Conservation (phyloP, 2,329 filamentous ascomycete species). For the Alternaria panax region DNA sequence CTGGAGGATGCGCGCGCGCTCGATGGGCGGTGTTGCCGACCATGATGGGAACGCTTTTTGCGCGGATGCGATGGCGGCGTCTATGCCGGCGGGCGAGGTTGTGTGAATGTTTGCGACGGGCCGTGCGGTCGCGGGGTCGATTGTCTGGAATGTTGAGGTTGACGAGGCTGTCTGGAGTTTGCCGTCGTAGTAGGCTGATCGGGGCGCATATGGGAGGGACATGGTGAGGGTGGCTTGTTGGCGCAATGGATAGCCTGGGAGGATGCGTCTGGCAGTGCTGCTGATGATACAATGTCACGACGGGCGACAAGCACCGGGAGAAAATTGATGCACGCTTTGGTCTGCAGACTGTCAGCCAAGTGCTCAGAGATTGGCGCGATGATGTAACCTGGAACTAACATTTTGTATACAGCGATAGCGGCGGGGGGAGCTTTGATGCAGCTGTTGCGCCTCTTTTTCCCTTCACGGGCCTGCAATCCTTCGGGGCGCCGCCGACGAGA, state of each 20-base stretch:
- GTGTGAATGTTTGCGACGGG: slow-evolving; percentile 75
- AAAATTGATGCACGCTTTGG: slow-evolving; percentile 1
- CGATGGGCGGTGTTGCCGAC: slow-evolving; percentile 77
- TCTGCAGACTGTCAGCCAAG: slow-evolving; percentile 10
- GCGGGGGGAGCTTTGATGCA: slow-evolving; percentile 4
- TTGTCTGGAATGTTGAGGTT: slow-evolving; percentile 70
- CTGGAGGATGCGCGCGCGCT: slow-evolving; percentile 79
- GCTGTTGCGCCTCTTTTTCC: slow-evolving; percentile 6
- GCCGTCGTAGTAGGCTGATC: slow-evolving; percentile 79
- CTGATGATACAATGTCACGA: slow-evolving; percentile 3
- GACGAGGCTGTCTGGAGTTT: slow-evolving; percentile 68
- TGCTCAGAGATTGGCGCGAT: neutral
- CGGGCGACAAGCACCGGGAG: neutral
- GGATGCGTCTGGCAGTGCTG: neutral
- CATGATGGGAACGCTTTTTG: slow-evolving; percentile 75
- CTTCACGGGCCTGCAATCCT: neutral
- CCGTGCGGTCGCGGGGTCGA: slow-evolving; percentile 76
- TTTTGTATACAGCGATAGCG: neutral
- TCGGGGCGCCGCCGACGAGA: neutral
- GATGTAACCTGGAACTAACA: slow-evolving; percentile 11
- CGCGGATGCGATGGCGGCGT: slow-evolving; percentile 75
- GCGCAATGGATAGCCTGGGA: neutral
- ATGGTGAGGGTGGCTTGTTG: slow-evolving; percentile 24
- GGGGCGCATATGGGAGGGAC: slow-evolving; percentile 56
- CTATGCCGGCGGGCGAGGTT: slow-evolving; percentile 71